Conservation (phyloP, 2,329 filamentous ascomycete species). For the Penicillium sp. region DNA sequence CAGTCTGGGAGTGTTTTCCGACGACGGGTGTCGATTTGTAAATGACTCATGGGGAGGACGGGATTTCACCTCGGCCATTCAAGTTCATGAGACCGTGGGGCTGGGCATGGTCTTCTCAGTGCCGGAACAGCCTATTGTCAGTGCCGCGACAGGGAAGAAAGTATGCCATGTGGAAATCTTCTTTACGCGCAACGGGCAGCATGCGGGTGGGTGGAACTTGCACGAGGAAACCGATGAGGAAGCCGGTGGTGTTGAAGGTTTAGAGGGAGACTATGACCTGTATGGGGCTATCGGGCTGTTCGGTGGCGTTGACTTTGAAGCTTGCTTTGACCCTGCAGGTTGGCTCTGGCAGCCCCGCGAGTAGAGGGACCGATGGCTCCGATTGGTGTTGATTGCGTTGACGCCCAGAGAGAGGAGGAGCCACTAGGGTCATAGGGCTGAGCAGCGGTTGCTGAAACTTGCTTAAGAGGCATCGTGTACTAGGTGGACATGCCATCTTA, state of each 20-base stretch:
- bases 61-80: constrained; percentile 52
- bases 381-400: too few species aligned
- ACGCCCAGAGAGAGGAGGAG: background rate
- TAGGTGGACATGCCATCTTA: too few species aligned
- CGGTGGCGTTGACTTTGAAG: constrained; percentile 57
- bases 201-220: constrained; percentile 52
- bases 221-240: constrained; percentile 54
- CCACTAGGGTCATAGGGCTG: constrained; percentile 9
- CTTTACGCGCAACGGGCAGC: constrained; percentile 53
- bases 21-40: constrained; percentile 58
- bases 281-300: constrained; percentile 57
- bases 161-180: constrained; percentile 49
- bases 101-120: constrained; percentile 52
- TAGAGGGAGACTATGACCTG: constrained; percentile 63
- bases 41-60: constrained; percentile 57
- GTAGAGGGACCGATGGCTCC: background rate
- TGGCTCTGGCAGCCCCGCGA: constrained; percentile 41
- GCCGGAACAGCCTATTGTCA: constrained; percentile 25
- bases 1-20: constrained; percentile 56
- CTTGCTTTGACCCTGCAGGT: constrained; percentile 45
- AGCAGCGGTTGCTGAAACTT: background rate
- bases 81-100: constrained; percentile 52
- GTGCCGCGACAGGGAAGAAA: constrained; percentile 6
- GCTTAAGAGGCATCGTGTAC: too few species aligned
- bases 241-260: constrained; percentile 56